A percentile compares a stretch with the other conserved stretches of the same genome.
phyloP scores from a whole-genome alignment of 371 early-diverging fungal species.

The Funneliformis caledonium region DNA sequence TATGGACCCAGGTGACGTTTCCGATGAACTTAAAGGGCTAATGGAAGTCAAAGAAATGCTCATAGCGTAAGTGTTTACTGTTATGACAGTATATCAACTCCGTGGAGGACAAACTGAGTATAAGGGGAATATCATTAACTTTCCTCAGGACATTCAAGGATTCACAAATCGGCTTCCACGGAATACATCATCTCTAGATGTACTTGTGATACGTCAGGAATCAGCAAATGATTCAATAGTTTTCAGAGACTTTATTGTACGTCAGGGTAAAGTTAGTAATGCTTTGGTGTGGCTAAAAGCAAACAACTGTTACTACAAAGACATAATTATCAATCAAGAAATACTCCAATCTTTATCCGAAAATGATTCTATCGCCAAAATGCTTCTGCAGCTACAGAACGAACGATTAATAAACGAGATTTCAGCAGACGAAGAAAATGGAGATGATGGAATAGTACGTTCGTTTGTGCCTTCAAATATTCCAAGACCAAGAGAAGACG shows the following conservation, averaged over 20 bases:
- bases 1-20: background rate
- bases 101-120: background rate
- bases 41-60: background rate
- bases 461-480: background rate
- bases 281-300: too few relatives aligned
- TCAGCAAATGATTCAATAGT: background rate
- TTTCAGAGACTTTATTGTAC: too few relatives aligned
- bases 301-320: too few relatives aligned
- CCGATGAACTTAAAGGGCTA: background rate
- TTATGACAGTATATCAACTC: background rate
- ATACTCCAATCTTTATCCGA: too few relatives aligned
- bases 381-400: background rate
- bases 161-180: background rate
- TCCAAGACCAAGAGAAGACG: background rate
- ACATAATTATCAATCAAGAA: too few relatives aligned
- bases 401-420: background rate
- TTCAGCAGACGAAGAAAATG: too few relatives aligned
- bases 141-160: background rate
- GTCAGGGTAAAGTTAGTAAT: too few relatives aligned
- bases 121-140: conserved; percentile 7
- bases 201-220: background rate
- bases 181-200: background rate
- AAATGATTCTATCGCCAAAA: too few relatives aligned
- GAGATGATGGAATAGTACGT: background rate
- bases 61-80: background rate